These are phyloP conservation scores for Populus tremula DNA, from an alignment of 345 rosid genomes.

Conservation along the genomic window DNA sequence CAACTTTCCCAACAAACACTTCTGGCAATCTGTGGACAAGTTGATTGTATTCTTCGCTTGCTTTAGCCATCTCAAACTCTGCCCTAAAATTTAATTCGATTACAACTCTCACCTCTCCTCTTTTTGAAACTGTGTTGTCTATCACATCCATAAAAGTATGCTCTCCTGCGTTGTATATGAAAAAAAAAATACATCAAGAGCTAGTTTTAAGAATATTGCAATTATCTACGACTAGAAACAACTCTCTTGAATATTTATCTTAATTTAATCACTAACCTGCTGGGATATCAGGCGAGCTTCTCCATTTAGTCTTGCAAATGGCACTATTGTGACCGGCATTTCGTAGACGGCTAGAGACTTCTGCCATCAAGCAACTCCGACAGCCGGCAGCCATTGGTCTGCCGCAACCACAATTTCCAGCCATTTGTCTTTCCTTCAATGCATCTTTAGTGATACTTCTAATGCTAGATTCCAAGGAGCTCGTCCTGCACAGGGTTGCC, in stretches of 20 bases:
- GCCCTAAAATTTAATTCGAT: slow-evolving; percentile 47
- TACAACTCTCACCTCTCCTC: slow-evolving; percentile 39
- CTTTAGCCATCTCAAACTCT: slow-evolving; percentile 54
- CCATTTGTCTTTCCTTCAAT: slow-evolving; percentile 19
- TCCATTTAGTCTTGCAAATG: slow-evolving; percentile 32
- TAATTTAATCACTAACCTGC: slow-evolving; percentile 11
- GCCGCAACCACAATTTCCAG: slow-evolving; percentile 20
- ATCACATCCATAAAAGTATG: slow-evolving; percentile 42
- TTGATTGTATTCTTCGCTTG: slow-evolving; percentile 44
- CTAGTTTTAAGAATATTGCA: not conserved
- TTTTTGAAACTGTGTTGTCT: slow-evolving; percentile 29
- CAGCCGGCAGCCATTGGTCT: slow-evolving; percentile 19
- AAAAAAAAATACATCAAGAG: no score
- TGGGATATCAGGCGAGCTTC: slow-evolving; percentile 23
- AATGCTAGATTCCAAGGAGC: slow-evolving; percentile 25
- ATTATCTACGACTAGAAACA: not conserved
- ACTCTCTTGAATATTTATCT: not conserved
- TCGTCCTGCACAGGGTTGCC: slow-evolving; percentile 30
- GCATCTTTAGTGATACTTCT: slow-evolving; percentile 27
- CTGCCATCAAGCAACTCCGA: slow-evolving; percentile 31
- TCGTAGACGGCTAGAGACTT: slow-evolving; percentile 21
- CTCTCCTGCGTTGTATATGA: slow-evolving; percentile 28
- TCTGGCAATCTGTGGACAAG: slow-evolving; percentile 40
- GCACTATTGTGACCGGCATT: slow-evolving; percentile 27
- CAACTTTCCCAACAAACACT: slow-evolving; percentile 48